A percentile compares a stretch with the other conserved stretches of the same genome.
These are phyloP conservation scores for Edaphochlamys debaryana DNA, from an alignment of 139 green algal species.

Conservation along the genomic window DNA sequence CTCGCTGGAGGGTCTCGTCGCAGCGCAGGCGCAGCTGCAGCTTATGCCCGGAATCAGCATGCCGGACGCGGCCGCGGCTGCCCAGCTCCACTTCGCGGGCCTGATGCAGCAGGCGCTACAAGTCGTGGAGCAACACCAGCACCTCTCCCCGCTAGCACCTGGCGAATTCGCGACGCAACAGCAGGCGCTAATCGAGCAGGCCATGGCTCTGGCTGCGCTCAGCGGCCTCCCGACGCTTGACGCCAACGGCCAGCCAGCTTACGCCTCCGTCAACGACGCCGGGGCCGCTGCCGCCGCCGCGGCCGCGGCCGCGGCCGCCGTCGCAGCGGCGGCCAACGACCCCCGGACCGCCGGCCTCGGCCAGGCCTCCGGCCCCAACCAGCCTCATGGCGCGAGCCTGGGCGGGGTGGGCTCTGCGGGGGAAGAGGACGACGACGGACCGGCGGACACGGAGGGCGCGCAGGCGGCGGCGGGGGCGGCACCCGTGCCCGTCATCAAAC, in stretches of 20 bases:
- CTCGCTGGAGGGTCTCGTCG: slow-evolving; percentile 27
- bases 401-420: no score
- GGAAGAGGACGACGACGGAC: no score
- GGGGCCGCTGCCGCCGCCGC: background rate
- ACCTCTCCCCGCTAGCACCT: background rate
- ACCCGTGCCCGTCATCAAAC: background rate
- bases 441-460: no score
- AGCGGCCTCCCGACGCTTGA: no score
- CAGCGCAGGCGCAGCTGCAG: slow-evolving; percentile 35
- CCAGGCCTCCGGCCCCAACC: no score
- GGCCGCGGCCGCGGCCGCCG: background rate
- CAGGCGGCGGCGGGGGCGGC: background rate
- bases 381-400: no score
- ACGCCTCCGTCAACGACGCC: background rate
- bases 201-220: slow-evolving; percentile 20
- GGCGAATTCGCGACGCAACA: slow-evolving; percentile 21
- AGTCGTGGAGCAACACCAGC: slow-evolving; percentile 28
- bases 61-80: slow-evolving; percentile 1
- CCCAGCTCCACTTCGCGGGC: slow-evolving; percentile 13
- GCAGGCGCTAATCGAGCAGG: slow-evolving; percentile 20
- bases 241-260: no score
- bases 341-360: background rate
- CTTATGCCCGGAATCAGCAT: background rate
- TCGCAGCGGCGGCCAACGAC: slow-evolving; percentile 2
- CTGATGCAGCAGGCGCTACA: slow-evolving; percentile 39